Evolutionary conservation across 768 basidiomycete genomes (phyloP).

Genomic region (Hericium erinaceus): DNA sequence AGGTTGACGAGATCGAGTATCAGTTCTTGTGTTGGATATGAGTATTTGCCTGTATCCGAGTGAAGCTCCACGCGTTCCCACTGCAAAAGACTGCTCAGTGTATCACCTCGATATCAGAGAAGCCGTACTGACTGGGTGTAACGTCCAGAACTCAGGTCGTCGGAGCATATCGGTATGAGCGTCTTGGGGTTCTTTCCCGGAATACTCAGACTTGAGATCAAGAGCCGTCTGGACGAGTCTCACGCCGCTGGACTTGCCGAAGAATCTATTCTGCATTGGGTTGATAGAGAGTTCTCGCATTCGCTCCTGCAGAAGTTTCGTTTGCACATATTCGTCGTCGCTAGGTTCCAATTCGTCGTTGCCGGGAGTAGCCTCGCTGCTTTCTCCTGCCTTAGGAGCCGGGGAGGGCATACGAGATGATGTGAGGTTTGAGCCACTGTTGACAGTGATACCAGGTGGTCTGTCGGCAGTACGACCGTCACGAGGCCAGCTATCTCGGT

Average conservation of each 20-base stretch:
- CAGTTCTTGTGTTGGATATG: conserved; percentile 29
- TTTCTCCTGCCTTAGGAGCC: neutral
- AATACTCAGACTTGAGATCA: conserved; percentile 32
- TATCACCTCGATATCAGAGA: neutral
- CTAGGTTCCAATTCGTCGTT: conserved; percentile 7
- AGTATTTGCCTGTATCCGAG: neutral
- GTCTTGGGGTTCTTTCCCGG: conserved; percentile 12
- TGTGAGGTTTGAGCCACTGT: neutral
- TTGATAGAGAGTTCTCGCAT: conserved; percentile 22
- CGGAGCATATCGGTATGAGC: conserved; percentile 18
- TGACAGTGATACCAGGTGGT: conserved; percentile 7
- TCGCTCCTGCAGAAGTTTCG: conserved; percentile 20
- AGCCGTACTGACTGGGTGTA: conserved; percentile 30
- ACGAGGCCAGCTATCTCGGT: conserved; percentile 27
- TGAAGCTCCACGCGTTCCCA: conserved; percentile 5
- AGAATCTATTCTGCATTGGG: conserved; percentile 21
- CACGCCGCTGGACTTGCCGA: conserved; percentile 34
- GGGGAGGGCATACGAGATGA: neutral
- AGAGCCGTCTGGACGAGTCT: conserved; percentile 33
- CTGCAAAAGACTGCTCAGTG: neutral
- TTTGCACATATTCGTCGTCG: conserved; percentile 19
- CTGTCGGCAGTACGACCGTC: conserved; percentile 5
- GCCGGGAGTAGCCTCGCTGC: neutral
- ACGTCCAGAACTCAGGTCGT: conserved; percentile 42
- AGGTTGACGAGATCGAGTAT: conserved; percentile 33